Conservation (phyloP, 148 eudicot species). For the Polygonum aviculare region DNA sequence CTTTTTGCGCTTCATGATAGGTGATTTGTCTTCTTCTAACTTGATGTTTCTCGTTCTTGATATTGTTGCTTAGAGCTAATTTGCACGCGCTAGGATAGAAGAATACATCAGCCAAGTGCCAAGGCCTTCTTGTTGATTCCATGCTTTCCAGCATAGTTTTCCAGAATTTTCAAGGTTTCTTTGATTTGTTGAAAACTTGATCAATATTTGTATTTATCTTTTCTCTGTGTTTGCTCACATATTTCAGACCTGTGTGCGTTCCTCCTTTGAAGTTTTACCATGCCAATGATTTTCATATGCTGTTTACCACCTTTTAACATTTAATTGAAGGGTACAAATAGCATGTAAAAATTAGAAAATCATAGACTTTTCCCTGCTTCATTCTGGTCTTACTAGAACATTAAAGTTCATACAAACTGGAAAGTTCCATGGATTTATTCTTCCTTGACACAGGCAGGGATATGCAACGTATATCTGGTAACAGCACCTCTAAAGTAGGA, state of each 20-base stretch:
- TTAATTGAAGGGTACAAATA: background rate
- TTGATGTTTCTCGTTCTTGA: background rate
- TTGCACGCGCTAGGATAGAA: background rate
- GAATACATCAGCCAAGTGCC: background rate
- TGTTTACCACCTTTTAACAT: background rate
- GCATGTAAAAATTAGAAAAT: background rate
- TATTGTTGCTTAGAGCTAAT: background rate
- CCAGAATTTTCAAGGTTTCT: background rate
- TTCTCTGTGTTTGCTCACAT: background rate
- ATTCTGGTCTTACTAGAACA: background rate
- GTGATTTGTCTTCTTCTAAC: conserved; percentile 22
- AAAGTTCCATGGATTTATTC: conserved; percentile 40
- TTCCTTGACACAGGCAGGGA: conserved; percentile 76
- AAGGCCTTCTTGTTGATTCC: background rate
- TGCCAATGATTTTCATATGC: background rate
- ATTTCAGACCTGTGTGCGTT: background rate
- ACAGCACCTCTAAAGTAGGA: conserved; percentile 65
- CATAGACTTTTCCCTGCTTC: background rate
- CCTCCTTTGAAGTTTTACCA: background rate
- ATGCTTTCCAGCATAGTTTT: background rate
- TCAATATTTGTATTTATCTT: background rate
- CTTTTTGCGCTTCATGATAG: conserved; percentile 95
- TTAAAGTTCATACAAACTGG: conserved; percentile 5
- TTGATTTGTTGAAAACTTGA: background rate
- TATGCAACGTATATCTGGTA: conserved; percentile 84